Evolutionary conservation across 164 flowering plant species (phyloP), one percentile per base, ranked within the genome.

Genomic region (Berberis thunbergii): DNA sequence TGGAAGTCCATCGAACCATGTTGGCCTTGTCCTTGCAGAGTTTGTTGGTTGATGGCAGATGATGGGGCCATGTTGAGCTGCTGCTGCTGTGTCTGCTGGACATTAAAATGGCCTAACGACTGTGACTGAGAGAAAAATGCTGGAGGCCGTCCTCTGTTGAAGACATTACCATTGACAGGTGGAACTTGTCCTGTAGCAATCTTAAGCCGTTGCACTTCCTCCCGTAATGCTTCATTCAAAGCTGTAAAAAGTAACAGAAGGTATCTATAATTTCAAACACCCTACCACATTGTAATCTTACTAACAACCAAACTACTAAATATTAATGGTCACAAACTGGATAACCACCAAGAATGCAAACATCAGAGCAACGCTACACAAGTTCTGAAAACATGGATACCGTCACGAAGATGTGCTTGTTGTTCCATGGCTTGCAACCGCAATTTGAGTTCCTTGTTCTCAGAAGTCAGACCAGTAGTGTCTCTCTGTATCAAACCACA

Each of bases 391-490:
- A 7, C n/a, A 45, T 41, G 55, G 52, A 64, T 87, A 95, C 99
- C 99, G 68, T 95, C 96, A 76, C 91, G 83, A 63, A 95, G 94
- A 53, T 88, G 86, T 68, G 97, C 97, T 77, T 95, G 92, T 67
- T 94, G 99, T 76, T 87, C 93, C 91, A 91, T 70, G 54, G 96
- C 91, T 69, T 91, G 96, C 73, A 95, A 70, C 64, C 95, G 85
- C 69, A 95, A 68, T 62, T 85, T 87, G 66, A 95, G 97, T 70
- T 95, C 97, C 76, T 85, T 91, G 75, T 95, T 95, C 76, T 86
- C 94, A n/a, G 76, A 9, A 45, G 85, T 83, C 78, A 95, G 68
- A 38, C 86, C 96, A 67, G 76, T 72, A 2, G 96, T 85, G 73
- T 91, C 97, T 72, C 96, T 83, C 99, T 95, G 90, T 76, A 83